phyloP scores from a whole-genome alignment of 169 alveolate genomes.

The Eimeria praecox region DNA sequence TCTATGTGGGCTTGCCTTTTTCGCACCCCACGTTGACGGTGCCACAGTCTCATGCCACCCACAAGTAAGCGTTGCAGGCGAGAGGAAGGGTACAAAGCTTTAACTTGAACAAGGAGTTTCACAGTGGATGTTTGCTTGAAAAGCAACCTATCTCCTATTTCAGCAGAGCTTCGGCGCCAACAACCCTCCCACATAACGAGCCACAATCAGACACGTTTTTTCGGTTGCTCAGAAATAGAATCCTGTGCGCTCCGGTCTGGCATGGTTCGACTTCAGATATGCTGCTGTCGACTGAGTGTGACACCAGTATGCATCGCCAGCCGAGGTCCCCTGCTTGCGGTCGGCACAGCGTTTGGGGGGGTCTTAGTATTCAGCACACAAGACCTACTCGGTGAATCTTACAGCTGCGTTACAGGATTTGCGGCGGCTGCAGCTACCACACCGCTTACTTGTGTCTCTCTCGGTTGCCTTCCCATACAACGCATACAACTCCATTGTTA shows the following conservation, averaged over 20 bases:
- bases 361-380: slow-evolving; percentile 23
- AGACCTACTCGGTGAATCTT: slow-evolving; percentile 30
- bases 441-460: slow-evolving; percentile 37
- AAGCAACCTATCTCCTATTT: background rate
- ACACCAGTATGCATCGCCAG: slow-evolving; percentile 42
- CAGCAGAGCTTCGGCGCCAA: background rate
- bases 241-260: background rate
- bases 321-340: slow-evolving; percentile 35
- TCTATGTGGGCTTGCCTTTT: slow-evolving; percentile 41
- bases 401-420: slow-evolving; percentile 23
- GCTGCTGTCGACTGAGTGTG: slow-evolving; percentile 48
- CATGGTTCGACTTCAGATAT: background rate
- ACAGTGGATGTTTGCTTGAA: background rate
- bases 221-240: background rate
- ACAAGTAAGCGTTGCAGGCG: slow-evolving; percentile 6
- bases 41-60: background rate
- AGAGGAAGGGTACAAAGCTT: background rate
- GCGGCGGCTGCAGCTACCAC: slow-evolving; percentile 62
- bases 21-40: slow-evolving; percentile 39
- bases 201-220: no score
- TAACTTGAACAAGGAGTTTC: background rate
- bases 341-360: slow-evolving; percentile 65
- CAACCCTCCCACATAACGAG: no score
- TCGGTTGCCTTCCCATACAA: slow-evolving; percentile 50
- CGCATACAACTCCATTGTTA: slow-evolving; percentile 28